Base-by-base conservation (phyloP, 2,329 filamentous ascomycete genomes). In the Colletotrichum sp. region DNA sequence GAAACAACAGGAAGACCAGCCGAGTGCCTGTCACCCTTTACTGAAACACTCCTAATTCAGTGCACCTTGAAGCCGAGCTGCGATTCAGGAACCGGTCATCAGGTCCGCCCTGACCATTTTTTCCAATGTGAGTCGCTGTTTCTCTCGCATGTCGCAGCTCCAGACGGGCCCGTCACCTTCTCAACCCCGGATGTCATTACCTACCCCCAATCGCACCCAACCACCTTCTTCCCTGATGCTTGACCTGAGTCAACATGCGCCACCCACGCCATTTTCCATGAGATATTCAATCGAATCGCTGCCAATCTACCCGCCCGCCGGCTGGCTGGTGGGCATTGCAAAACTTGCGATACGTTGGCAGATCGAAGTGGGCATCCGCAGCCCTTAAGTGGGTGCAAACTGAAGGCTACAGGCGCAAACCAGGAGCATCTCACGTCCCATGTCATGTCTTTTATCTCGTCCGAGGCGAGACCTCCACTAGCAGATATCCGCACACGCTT, bases 1-100 rank as follows among this genome's bases (percentile, higher is more conserved):
- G 64, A 73, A 73, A 75, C 73, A 36, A 52, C 48, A 68, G 70
- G 68, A 75, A 68, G 64, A 48, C 26, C 57, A 75, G 70, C 64
- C 70, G 73, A 65, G 70, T 64, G 57, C 69, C 73, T 73, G 70
- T 26, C 55, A 34, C 26, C 34, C 65, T 52, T 48, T 32, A 55
- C 64, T 75, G 64, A 73, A 75, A 73, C 73, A 60, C 48, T 61
- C 28, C 30, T 36, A 64, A 21, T 43, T 55, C 61, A 21, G 39
- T 36, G 36, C 57, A 28, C 32, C 61, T 43, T 69, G 16, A 65
- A 68, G 64, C 43, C 34, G n/a, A 52, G 21, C 39, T 68, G n/a
- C 43, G 39, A 65, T n/a, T 73, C 69, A 55, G 43, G 43, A 48
- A 21, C 43, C 43, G 18, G 43, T 48, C 43, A 48, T 48, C 18